Percentiles rank a stretch among this genome's conserved stretches.
Evolutionary conservation across 495 filamentous ascomycete species (phyloP).

Genomic region (Podospora appendiculata): DNA sequence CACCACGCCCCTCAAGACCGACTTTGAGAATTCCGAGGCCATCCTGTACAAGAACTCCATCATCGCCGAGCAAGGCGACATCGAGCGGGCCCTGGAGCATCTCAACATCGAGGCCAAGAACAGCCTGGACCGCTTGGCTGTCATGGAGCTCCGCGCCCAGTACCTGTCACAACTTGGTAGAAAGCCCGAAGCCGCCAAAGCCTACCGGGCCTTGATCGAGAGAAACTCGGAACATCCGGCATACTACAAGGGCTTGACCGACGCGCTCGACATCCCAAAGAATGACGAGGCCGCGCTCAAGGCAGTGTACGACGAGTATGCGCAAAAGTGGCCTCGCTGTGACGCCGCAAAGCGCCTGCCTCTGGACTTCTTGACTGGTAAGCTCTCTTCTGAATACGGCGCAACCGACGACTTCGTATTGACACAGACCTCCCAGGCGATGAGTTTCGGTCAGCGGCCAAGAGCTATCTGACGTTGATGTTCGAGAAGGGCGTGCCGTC

Average conservation of each 20-base stretch:
- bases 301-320: conserved; percentile 74
- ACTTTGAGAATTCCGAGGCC: conserved; percentile 92
- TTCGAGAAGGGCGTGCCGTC: conserved; percentile 94
- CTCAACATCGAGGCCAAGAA: conserved; percentile 67
- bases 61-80: conserved; percentile 79
- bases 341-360: conserved; percentile 85
- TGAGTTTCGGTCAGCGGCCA: conserved; percentile 70
- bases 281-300: conserved; percentile 54
- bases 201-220: conserved; percentile 72
- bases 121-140: conserved; percentile 76
- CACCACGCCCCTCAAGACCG: conserved; percentile 59
- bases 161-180: conserved; percentile 73
- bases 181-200: conserved; percentile 74
- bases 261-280: conserved; percentile 54
- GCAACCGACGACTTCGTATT: not conserved
- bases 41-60: conserved; percentile 92
- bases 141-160: conserved; percentile 80
- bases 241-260: conserved; percentile 75
- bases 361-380: conserved; percentile 79
- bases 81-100: conserved; percentile 76
- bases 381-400: conserved; percentile 2
- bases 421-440: conserved; percentile 44
- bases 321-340: conserved; percentile 67
- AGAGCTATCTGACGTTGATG: conserved; percentile 77
- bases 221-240: conserved; percentile 79